These are phyloP conservation scores for Cymodocea nodosa DNA, from an alignment of 116 monocot genomes.

Conservation along the genomic window DNA sequence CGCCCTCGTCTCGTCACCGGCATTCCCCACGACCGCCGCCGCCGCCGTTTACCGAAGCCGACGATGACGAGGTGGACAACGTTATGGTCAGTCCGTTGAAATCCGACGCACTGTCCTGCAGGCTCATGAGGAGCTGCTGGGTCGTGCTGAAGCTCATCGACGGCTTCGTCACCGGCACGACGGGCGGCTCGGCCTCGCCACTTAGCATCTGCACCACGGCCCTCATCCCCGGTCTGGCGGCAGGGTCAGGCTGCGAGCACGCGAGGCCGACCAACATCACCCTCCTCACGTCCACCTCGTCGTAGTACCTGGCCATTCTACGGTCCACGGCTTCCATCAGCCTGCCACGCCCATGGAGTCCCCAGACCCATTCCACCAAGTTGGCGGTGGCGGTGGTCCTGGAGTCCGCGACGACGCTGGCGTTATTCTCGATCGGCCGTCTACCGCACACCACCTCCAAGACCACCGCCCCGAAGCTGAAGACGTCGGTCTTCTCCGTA, in stretches of 20 bases:
- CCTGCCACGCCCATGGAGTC: constrained; percentile 51
- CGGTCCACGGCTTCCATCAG: constrained; percentile 49
- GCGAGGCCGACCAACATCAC: constrained; percentile 56
- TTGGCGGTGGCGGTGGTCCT: constrained; percentile 19
- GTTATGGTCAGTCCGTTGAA: constrained; percentile 46
- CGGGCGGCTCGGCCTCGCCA: constrained; percentile 66
- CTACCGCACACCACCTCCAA: constrained; percentile 76
- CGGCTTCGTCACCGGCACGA: constrained; percentile 51
- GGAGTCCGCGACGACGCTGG: not conserved
- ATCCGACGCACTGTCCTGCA: constrained; percentile 85
- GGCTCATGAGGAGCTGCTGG: constrained; percentile 55
- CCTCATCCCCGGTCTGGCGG: constrained; percentile 61
- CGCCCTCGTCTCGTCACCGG: not conserved
- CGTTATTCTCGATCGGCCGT: constrained; percentile 45
- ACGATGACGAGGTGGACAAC: constrained; percentile 37
- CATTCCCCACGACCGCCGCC: not conserved
- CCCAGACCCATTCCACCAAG: constrained; percentile 93
- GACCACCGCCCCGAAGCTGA: constrained; percentile 82
- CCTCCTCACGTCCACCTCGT: constrained; percentile 56
- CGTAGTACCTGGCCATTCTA: constrained; percentile 40
- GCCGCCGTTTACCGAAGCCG: not conserved
- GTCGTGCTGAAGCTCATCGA: constrained; percentile 52
- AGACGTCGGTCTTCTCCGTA: constrained; percentile 80
- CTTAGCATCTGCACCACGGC: constrained; percentile 77
- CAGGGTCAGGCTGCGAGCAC: constrained; percentile 77